Percentiles rank a stretch among this genome's conserved stretches.
phyloP scores from a whole-genome alignment of 2,329 filamentous ascomycete genomes.

The Geosmithia flava region DNA sequence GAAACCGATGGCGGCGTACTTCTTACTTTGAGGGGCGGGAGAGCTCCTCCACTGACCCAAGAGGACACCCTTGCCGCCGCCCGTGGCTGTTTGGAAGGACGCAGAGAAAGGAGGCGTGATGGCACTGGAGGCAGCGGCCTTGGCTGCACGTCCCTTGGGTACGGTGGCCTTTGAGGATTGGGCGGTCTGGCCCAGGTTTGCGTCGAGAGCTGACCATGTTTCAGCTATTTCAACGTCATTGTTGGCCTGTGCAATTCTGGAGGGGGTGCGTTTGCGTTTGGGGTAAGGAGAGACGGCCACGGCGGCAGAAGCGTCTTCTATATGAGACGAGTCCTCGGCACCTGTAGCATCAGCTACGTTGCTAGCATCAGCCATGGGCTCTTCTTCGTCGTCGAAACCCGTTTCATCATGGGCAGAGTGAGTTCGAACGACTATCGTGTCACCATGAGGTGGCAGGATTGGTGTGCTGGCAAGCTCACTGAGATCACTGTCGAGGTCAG shows the following conservation, averaged over 20 bases:
- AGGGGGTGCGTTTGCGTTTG: constrained; percentile 42
- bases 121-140: constrained; percentile 11
- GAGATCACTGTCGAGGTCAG: constrained; percentile 27
- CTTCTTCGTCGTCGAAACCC: constrained; percentile 21
- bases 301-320: too few relatives aligned
- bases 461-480: constrained; percentile 24
- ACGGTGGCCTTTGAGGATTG: neutral
- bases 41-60: constrained; percentile 52
- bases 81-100: constrained; percentile 11
- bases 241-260: neutral
- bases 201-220: neutral
- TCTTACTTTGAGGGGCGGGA: constrained; percentile 30
- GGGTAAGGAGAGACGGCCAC: constrained; percentile 25
- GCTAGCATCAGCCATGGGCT: constrained; percentile 27
- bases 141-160: constrained; percentile 2
- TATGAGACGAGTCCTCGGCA: too few relatives aligned
- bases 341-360: constrained; percentile 4
- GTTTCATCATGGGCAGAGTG: constrained; percentile 20
- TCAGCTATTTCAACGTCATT: neutral
- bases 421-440: constrained; percentile 40
- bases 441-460: constrained; percentile 28
- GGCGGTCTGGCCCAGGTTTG: neutral
- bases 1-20: constrained; percentile 49
- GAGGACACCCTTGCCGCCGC: constrained; percentile 30
- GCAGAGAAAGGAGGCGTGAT: constrained; percentile 4